Evolutionary conservation across 768 basidiomycete species (phyloP).

Genomic region (Tylopilus balloui): DNA sequence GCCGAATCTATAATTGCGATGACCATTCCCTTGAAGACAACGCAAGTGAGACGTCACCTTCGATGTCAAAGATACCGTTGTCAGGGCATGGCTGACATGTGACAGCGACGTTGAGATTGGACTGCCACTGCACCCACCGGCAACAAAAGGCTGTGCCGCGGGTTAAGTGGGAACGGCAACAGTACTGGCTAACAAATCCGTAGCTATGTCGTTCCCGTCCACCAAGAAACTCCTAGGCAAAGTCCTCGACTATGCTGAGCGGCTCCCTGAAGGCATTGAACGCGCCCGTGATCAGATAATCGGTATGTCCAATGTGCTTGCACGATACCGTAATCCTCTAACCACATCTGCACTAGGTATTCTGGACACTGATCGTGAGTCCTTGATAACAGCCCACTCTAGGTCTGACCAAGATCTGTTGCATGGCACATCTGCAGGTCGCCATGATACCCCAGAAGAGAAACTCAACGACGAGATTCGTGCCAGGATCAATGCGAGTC

Average conservation of each 20-base stretch:
- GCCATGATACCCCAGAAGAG: constrained; percentile 77
- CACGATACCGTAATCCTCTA: neutral
- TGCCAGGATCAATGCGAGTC: constrained; percentile 66
- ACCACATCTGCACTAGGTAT: constrained; percentile 25
- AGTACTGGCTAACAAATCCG: neutral
- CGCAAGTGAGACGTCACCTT: neutral
- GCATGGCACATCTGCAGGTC: constrained; percentile 30
- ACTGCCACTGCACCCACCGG: neutral
- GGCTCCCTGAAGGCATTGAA: constrained; percentile 36
- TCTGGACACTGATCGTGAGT: constrained; percentile 34
- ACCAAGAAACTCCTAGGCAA: constrained; percentile 42
- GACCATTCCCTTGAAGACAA: neutral
- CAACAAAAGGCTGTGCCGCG: neutral
- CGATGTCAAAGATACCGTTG: neutral
- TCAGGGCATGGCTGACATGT: neutral
- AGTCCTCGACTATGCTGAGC: constrained; percentile 32
- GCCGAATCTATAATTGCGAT: constrained; percentile 1
- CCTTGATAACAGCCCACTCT: neutral
- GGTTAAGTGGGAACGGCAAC: neutral
- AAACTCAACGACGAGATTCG: constrained; percentile 66
- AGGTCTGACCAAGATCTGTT: constrained; percentile 1
- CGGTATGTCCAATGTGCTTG: constrained; percentile 23
- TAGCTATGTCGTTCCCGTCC: constrained; percentile 2
- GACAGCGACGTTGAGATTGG: neutral
- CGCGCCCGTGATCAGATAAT: constrained; percentile 35